Base-by-base conservation (phyloP, 495 filamentous ascomycete species). In the Penicillium flavigenum region DNA sequence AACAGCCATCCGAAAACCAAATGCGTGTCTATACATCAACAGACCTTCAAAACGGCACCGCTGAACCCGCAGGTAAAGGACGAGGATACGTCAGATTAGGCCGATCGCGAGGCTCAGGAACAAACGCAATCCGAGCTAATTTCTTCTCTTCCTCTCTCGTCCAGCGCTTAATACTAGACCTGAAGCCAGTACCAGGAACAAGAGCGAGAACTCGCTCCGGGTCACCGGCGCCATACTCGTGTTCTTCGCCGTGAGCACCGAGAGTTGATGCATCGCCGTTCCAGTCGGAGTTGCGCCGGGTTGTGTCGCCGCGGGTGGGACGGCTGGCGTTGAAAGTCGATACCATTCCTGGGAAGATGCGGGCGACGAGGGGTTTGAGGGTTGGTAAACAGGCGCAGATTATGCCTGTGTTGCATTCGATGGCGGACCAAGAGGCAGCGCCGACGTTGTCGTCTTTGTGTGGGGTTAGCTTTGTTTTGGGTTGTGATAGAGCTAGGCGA, bases 341-440 rank as follows among this genome's bases (percentile, higher is more conserved):
- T 10, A 75, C 56, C 10, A 77, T 56, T 27, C 67, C 65, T 0
- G 73, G 74, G 11, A 74, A 50, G 38, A 77, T 26, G 3, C 61
- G 67, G n/a, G 74, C 70, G 54, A 91, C 77, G 14, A 96, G 77
- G 5, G 92, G 92, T 60, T 94, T 95, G 29, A 96, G 74, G 1
- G 88, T 93, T 10, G 92, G 92, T 16, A 96, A 83, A 63, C 90
- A 96, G 51, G 88, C 91, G 63, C 89, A 93, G 59, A 92, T 87
- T 62, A 96, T 94, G n/a, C 90, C 85, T 0, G 77, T 79, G 66
- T 96, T 92, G 71, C 94, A 91, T 75, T 96, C 92, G 53, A 97
- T 81, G n/a, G 88, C 87, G 31, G 88, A 92, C 91, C 91, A 97
- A 55, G 78, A 79, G 0, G 82, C 83, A 1, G 79, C 77, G 46